A percentile compares a stretch with the other conserved stretches of the same genome.
phyloP scores from a whole-genome alignment of 176 grass and related monocot species.

The Phoenix roebelenii region DNA sequence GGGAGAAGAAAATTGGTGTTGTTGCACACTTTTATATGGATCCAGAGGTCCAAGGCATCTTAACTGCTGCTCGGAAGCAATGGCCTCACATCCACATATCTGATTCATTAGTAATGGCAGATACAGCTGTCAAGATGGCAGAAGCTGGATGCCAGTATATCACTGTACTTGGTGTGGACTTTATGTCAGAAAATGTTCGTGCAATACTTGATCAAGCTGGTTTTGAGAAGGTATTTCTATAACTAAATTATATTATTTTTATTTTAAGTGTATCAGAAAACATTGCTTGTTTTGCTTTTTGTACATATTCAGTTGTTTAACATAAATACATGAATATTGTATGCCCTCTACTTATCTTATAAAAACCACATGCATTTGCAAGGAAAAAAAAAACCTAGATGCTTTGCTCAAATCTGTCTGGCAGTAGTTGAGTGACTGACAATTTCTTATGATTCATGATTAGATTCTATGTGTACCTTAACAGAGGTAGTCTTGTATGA shows the following conservation, averaged over 20 bases:
- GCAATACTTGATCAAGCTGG: slow-evolving; percentile 98
- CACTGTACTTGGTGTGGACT: slow-evolving; percentile 91
- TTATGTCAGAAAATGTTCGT: slow-evolving; percentile 99
- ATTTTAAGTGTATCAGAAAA: neutral
- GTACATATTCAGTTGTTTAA: too few relatives aligned
- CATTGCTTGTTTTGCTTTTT: too few relatives aligned
- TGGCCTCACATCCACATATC: slow-evolving; percentile 98
- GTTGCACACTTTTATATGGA: slow-evolving; percentile 99
- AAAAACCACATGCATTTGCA: too few relatives aligned
- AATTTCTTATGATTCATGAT: too few relatives aligned
- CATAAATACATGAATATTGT: too few relatives aligned
- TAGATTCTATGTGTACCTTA: too few relatives aligned
- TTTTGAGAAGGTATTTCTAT: slow-evolving; percentile 57
- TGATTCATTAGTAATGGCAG: slow-evolving; percentile 93
- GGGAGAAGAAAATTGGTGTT: slow-evolving; percentile 67
- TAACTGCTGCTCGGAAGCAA: slow-evolving; percentile 79
- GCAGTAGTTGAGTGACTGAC: too few relatives aligned
- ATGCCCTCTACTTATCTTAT: too few relatives aligned
- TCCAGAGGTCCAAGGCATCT: slow-evolving; percentile 91
- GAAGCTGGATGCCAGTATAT: slow-evolving; percentile 87
- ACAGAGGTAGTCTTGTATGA: too few relatives aligned
- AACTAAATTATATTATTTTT: neutral
- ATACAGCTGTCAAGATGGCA: slow-evolving; percentile 94
- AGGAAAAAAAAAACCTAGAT: too few relatives aligned
- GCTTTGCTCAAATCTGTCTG: too few relatives aligned